Conservation (phyloP, 352 stramenopile species). For the Achlya hypogyna region DNA sequence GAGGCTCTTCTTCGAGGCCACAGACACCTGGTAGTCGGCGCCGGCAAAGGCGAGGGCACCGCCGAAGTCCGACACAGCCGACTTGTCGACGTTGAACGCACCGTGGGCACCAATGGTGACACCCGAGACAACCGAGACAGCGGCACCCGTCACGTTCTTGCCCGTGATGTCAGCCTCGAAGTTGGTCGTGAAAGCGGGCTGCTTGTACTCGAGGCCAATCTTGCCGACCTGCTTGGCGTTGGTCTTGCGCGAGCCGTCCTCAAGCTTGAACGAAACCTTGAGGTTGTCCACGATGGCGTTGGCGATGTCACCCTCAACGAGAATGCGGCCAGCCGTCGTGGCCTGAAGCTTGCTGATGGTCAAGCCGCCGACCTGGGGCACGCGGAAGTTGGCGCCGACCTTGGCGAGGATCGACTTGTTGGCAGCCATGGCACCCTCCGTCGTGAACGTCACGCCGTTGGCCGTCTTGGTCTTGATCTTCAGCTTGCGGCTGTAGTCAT, state of each 20-base stretch:
- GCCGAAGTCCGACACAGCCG: conserved; percentile 66
- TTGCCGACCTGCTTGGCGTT: conserved; percentile 58
- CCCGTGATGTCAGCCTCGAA: conserved; percentile 63
- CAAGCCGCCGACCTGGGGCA: conserved; percentile 38
- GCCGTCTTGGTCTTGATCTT: conserved; percentile 75
- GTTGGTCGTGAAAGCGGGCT: conserved; percentile 59
- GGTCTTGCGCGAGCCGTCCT: conserved; percentile 71
- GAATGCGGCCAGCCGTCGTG: conserved; percentile 62
- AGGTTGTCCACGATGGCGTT: conserved; percentile 68
- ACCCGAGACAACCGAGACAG: conserved; percentile 54
- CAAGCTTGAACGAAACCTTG: conserved; percentile 76
- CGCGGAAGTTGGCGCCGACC: conserved; percentile 30
- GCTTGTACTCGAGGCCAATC: conserved; percentile 73
- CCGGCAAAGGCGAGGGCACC: conserved; percentile 61
- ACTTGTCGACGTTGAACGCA: conserved; percentile 78
- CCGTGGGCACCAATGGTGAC: conserved; percentile 48
- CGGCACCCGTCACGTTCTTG: conserved; percentile 44
- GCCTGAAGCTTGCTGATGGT: conserved; percentile 85
- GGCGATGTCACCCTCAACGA: conserved; percentile 67
- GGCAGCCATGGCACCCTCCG: conserved; percentile 62
- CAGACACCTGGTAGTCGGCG: conserved; percentile 52
- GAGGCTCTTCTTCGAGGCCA: conserved; percentile 81
- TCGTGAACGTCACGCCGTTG: conserved; percentile 76
- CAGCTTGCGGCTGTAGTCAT: conserved; percentile 70
- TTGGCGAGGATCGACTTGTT: conserved; percentile 83